phyloP scores from a whole-genome alignment of 805 yeast species.

The Candida schatavii region DNA sequence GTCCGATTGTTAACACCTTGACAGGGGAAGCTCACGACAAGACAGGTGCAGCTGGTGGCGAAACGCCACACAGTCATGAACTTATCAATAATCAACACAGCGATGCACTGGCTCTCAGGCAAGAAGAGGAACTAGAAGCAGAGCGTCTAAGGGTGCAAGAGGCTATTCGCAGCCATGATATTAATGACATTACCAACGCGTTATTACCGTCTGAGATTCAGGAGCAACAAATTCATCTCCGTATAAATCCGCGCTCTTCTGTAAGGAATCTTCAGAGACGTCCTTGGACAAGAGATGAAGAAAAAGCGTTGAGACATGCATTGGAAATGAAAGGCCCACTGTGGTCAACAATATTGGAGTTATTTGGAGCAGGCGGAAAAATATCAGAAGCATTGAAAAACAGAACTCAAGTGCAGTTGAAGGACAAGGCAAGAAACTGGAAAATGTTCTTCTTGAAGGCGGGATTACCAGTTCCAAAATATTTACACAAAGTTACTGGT shows the following conservation, averaged over 20 bases:
- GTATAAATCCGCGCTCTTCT: slow-evolving; percentile 27
- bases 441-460: slow-evolving; percentile 80
- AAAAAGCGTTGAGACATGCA: slow-evolving; percentile 77
- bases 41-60: slow-evolving; percentile 5
- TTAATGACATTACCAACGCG: slow-evolving; percentile 27
- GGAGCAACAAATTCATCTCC: slow-evolving; percentile 42
- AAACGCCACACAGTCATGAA: slow-evolving; percentile 22
- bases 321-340: slow-evolving; percentile 83
- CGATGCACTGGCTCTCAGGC: slow-evolving; percentile 3
- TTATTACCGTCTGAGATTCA: slow-evolving; percentile 43
- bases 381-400: slow-evolving; percentile 80
- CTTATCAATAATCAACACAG: slow-evolving; percentile 10
- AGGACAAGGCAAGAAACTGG: slow-evolving; percentile 96
- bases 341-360: slow-evolving; percentile 87
- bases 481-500: slow-evolving; percentile 83
- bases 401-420: slow-evolving; percentile 86
- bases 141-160: slow-evolving; percentile 6
- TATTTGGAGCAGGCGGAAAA: slow-evolving; percentile 93
- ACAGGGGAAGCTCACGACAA: slow-evolving; percentile 6
- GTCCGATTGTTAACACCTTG: slow-evolving; percentile 3
- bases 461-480: slow-evolving; percentile 75
- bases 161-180: slow-evolving; percentile 15
- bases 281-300: slow-evolving; percentile 88
- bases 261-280: slow-evolving; percentile 45
- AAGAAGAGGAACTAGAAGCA: slow-evolving; percentile 5